Conservation (phyloP, 2,329 filamentous ascomycete genomes). For the Fusarium chaquense region DNA sequence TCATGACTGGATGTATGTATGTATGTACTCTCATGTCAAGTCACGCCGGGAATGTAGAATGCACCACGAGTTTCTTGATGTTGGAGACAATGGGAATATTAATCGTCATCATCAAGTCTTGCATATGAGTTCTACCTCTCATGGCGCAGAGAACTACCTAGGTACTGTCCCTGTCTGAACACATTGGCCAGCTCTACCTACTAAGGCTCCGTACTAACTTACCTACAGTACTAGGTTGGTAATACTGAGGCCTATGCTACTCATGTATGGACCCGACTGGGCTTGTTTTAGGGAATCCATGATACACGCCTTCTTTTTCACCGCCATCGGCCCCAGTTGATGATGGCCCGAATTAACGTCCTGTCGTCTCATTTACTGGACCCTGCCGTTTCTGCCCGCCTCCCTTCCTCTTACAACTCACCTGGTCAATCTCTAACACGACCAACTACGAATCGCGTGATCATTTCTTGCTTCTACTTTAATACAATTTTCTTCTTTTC, state of each 20-base stretch:
- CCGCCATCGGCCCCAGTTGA: slow-evolving; percentile 45
- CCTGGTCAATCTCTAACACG: background rate
- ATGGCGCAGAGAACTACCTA: background rate
- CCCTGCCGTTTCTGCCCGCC: slow-evolving; percentile 34
- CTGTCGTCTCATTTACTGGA: slow-evolving; percentile 43
- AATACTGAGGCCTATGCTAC: too few relatives aligned
- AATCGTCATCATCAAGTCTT: background rate
- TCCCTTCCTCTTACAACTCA: slow-evolving; percentile 20
- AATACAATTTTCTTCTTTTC: background rate
- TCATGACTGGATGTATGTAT: background rate
- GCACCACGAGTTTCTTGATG: background rate
- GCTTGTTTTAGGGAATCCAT: slow-evolving; percentile 31
- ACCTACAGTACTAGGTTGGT: too few relatives aligned
- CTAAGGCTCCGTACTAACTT: too few relatives aligned
- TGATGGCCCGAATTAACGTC: slow-evolving; percentile 30
- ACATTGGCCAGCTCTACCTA: slow-evolving; percentile 1
- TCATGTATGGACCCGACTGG: background rate
- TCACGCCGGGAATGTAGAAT: background rate
- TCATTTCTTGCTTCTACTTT: slow-evolving; percentile 1
- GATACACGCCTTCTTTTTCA: slow-evolving; percentile 43
- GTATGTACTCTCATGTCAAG: background rate
- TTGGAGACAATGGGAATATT: background rate
- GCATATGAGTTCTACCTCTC: background rate
- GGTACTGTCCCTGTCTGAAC: background rate
- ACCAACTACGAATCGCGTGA: slow-evolving; percentile 2